phyloP scores from a whole-genome alignment of 2,329 filamentous ascomycete genomes.

The Aphanoascus verrucosus region DNA sequence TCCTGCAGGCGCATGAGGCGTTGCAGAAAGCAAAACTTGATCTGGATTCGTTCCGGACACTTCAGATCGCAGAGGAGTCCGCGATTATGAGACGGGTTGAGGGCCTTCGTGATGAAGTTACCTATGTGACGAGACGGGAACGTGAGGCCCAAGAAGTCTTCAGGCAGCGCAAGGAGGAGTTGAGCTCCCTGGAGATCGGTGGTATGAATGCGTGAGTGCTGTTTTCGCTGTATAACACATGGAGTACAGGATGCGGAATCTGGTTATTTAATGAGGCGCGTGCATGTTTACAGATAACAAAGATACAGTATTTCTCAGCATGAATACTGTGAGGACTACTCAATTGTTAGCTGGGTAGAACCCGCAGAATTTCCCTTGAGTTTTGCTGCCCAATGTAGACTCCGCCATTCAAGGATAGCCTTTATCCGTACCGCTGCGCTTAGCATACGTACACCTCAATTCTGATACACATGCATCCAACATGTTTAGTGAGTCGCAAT shows the following conservation, averaged over 20 bases:
- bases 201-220: slow-evolving; percentile 26
- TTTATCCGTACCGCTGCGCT: neutral
- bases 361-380: neutral
- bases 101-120: slow-evolving; percentile 69
- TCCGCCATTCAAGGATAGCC: neutral
- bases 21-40: slow-evolving; percentile 63
- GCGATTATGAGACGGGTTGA: slow-evolving; percentile 63
- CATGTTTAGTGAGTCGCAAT: neutral
- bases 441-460: neutral
- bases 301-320: too few relatives aligned
- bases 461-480: too few relatives aligned
- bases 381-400: slow-evolving; percentile 1
- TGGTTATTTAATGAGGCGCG: neutral
- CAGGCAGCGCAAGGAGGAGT: slow-evolving; percentile 62
- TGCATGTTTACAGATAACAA: too few relatives aligned
- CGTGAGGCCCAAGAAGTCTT: slow-evolving; percentile 85
- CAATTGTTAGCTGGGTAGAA: too few relatives aligned
- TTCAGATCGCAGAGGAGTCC: slow-evolving; percentile 69
- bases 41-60: slow-evolving; percentile 60
- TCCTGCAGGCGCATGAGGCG: slow-evolving; percentile 60
- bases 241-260: neutral
- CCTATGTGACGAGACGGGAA: slow-evolving; percentile 68
- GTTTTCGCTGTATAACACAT: neutral
- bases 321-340: neutral
- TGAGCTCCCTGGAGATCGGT: slow-evolving; percentile 46